Percentiles rank a stretch among this genome's conserved stretches.
phyloP scores from a whole-genome alignment of 352 stramenopile species.

The Elongisporangium senticosum region DNA sequence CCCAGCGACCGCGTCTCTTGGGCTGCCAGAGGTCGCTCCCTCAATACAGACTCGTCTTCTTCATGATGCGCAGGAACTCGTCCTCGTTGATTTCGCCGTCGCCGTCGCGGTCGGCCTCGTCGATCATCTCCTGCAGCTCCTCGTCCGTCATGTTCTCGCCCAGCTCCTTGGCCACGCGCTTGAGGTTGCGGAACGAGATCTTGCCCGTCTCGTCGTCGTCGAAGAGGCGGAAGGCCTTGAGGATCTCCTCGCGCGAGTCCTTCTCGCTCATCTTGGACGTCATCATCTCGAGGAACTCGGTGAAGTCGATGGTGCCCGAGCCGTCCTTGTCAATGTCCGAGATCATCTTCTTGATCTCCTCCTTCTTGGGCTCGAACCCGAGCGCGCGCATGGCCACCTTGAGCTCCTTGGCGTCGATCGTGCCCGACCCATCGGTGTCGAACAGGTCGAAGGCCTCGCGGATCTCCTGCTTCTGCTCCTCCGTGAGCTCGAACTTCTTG shows the following conservation, averaged over 20 bases:
- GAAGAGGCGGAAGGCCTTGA: constrained; percentile 97
- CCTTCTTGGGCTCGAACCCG: constrained; percentile 96
- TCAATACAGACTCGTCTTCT: constrained; percentile 90
- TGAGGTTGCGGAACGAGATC: constrained; percentile 96
- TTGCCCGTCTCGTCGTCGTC: constrained; percentile 97
- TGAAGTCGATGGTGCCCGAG: constrained; percentile 94
- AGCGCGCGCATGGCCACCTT: constrained; percentile 95
- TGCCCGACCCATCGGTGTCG: constrained; percentile 94
- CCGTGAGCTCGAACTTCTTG: constrained; percentile 86
- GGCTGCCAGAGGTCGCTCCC: background rate
- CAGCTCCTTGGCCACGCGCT: constrained; percentile 95
- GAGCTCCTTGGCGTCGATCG: constrained; percentile 94
- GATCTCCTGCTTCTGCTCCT: constrained; percentile 95
- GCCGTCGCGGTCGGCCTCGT: constrained; percentile 92
- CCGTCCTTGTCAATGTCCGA: constrained; percentile 95
- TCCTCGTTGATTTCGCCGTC: constrained; percentile 96
- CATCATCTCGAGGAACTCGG: constrained; percentile 98
- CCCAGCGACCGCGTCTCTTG: background rate
- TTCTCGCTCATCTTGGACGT: constrained; percentile 97
- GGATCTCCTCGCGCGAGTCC: constrained; percentile 94
- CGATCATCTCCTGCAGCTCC: constrained; percentile 98
- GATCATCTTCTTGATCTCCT: constrained; percentile 98
- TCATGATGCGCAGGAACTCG: constrained; percentile 97
- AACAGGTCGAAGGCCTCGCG: constrained; percentile 96
- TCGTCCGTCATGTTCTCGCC: constrained; percentile 97